phyloP scores from a whole-genome alignment of 331 rosid species.

The Arachis monticola region DNA sequence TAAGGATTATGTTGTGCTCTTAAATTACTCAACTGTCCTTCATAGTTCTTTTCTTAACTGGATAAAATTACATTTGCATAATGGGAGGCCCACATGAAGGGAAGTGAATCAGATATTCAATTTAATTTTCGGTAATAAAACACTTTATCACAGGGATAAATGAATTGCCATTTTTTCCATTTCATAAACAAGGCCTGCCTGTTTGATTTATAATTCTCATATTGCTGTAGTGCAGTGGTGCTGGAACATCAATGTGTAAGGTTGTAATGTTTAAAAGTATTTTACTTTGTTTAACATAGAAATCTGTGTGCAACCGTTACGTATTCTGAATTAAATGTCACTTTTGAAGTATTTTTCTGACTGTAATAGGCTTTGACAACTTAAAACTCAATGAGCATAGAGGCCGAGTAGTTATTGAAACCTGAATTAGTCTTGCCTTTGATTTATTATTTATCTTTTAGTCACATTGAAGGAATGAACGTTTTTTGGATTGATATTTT shows the following conservation, averaged over 20 bases:
- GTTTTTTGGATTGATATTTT: neutral
- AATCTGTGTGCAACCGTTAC: neutral
- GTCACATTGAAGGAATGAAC: constrained; percentile 1
- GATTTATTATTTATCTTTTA: constrained; percentile 13
- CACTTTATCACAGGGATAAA: neutral
- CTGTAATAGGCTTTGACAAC: neutral
- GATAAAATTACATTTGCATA: constrained; percentile 16
- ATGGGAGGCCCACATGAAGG: neutral
- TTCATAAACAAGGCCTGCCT: constrained; percentile 5
- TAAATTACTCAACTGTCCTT: neutral
- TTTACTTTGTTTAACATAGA: neutral
- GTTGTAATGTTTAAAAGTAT: constrained; percentile 20
- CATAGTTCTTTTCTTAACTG: constrained; percentile 3
- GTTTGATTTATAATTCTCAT: constrained; percentile 29
- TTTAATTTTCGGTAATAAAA: constrained; percentile 1
- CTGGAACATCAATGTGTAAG: constrained; percentile 1
- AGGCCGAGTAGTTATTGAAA: constrained; percentile 22
- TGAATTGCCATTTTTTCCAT: neutral
- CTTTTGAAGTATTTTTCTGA: neutral
- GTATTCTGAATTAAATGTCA: neutral
- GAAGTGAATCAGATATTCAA: neutral
- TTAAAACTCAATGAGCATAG: constrained; percentile 18
- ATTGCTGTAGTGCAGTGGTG: neutral
- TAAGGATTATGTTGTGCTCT: constrained; percentile 15
- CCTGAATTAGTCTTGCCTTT: constrained; percentile 27